Evolutionary conservation across 345 rosid species (phyloP), one percentile per base, ranked within the genome.

Genomic region (Murraya koenigii): DNA sequence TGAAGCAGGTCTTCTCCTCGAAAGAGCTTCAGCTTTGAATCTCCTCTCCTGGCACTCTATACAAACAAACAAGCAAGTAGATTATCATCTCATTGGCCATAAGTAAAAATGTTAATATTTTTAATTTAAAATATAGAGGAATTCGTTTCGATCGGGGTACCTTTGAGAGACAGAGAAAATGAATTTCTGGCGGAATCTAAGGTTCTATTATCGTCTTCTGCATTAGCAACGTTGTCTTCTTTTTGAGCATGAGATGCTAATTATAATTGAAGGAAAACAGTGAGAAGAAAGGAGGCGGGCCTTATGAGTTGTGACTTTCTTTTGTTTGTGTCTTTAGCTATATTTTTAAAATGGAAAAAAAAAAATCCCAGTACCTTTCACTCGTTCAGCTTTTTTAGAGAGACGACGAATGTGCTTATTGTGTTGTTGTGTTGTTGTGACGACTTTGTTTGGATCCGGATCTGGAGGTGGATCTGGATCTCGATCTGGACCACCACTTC

Each of bases 161-260:
- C 99, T 94, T 89, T 88, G 77, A 92, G 88, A 75, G 97, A 94
- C 62, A 88, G 83, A 84, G 98, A 92, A 80, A 94, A 94, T 38
- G 98, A 94, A 83, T 85, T 94, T 75, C 98, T 91, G 8, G 95
- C 97, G 49, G 98, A 92, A 82, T 89, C 95, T 54, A 81, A 69
- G 28, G 84, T 84, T 60, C 83, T 88, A 68, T 38, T 81, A 59
- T 86, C 90, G 74, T 87, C 93, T 56, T 89, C 92, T 62, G 74
- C 39, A 13, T 64, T 78, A 9, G 82, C 81, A 38, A 74, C 86
- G 56, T 54, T 85, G 86, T 88, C 89, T 58, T 86, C 89, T 83
- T 77, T 87, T 82, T 80, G 87, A 82, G 82, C 97, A 80, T 82
- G 87, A 82, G 82, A 95, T 84, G 88, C 84, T 44, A 44, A 3